Conservation (phyloP, 2,329 filamentous ascomycete species). For the Metarhizium robertsii region DNA sequence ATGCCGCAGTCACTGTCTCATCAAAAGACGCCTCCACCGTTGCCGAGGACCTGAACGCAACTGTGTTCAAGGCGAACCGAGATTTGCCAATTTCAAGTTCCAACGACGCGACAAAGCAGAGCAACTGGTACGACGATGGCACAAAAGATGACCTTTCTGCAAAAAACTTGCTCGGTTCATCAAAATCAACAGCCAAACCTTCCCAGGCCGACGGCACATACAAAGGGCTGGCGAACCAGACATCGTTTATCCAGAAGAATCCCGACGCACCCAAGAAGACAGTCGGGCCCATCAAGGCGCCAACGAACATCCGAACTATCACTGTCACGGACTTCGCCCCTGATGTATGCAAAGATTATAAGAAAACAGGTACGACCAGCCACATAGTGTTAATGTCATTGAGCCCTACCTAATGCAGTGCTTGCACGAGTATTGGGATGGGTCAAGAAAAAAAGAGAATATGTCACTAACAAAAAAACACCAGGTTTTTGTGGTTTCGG, state of each 20-base stretch:
- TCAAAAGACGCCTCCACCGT: slow-evolving; percentile 34
- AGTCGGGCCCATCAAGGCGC: slow-evolving; percentile 79
- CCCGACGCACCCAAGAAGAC: slow-evolving; percentile 59
- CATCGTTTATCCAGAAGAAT: slow-evolving; percentile 72
- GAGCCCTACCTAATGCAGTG: too few relatives aligned
- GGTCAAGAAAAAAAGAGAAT: too few relatives aligned
- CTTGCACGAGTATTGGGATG: too few relatives aligned
- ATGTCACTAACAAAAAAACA: too few relatives aligned
- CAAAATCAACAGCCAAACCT: slow-evolving; percentile 29
- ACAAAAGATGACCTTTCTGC: slow-evolving; percentile 34
- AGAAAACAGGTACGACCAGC: slow-evolving; percentile 43
- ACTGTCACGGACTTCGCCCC: slow-evolving; percentile 86
- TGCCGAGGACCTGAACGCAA: slow-evolving; percentile 33
- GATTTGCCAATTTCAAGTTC: slow-evolving; percentile 51
- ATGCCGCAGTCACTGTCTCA: slow-evolving; percentile 56
- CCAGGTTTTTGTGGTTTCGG: slow-evolving; percentile 32
- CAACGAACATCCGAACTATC: slow-evolving; percentile 83
- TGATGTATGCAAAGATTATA: slow-evolving; percentile 93
- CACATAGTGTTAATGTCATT: too few relatives aligned
- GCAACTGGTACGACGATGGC: slow-evolving; percentile 83
- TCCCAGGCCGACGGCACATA: slow-evolving; percentile 56
- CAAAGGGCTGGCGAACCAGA: slow-evolving; percentile 64
- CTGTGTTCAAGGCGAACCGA: slow-evolving; percentile 52
- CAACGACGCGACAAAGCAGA: slow-evolving; percentile 84
- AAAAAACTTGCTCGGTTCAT: slow-evolving; percentile 51